Evolutionary conservation across 179 eudicot species (phyloP), one percentile per base, ranked within the genome.

Genomic region (Sideroxylon spinosum): DNA sequence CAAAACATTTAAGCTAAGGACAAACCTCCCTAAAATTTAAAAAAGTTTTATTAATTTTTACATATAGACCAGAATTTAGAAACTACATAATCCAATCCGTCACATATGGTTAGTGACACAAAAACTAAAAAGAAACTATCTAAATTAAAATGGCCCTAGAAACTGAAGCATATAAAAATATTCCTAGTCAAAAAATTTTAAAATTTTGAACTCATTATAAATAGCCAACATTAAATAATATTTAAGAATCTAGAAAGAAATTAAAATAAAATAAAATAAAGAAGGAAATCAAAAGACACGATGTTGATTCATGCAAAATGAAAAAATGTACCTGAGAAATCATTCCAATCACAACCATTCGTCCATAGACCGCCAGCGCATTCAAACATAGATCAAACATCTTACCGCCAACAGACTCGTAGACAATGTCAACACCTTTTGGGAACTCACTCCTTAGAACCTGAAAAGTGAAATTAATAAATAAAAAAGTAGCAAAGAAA

Each of bases 341-440:
- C 99, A 95, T 95, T 83, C 99, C 99, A 74, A 95, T 95, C 81
- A 95, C 97, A 77, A 93, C 88, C 59, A 95, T 85, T 83, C 89
- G 90, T 67, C 99, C 99, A 83, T 91, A 84, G 66, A 86, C 76
- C 63, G 97, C 99, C 69, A 95, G 86, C 9, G 98, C 95, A 81
- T 93, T 93, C 83, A 95, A 80, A 83, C 99, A 93, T 78, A 87
- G 74, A 86, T 93, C 87, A 86, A 95, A 90, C 99, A 95, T 95
- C 62, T 87, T 75, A 78, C 99, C 99, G 62, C 99, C 99, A 53
- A 95, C 98, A 23, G 99, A 93, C 86, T 95, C 99, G 23, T 95
- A 95, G 61, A 93, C 85, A 73, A 93, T 87, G 87, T 95, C 97
- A 84, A 90, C 82, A 78, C 99, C 98, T 84, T 89, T 90, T 6